phyloP scores from a whole-genome alignment of 257 asterid genomes.

The Solanum paucissectum region DNA sequence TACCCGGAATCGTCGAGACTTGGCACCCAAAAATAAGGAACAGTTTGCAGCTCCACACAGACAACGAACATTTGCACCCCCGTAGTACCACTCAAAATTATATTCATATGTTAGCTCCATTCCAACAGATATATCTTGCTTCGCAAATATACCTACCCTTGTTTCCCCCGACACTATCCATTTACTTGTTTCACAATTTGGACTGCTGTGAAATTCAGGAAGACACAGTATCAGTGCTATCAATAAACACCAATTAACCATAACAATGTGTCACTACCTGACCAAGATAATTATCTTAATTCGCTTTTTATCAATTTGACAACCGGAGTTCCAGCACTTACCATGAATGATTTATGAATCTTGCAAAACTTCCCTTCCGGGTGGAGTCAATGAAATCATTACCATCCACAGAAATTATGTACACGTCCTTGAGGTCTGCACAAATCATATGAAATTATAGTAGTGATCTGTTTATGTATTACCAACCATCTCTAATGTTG shows the following conservation, averaged over 20 bases:
- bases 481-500: no score
- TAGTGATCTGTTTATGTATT: no score
- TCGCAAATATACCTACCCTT: constrained; percentile 85
- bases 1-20: constrained; percentile 39
- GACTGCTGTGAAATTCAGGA: constrained; percentile 41
- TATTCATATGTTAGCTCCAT: constrained; percentile 73
- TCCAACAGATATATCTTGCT: constrained; percentile 54
- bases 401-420: no score
- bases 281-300: not conserved
- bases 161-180: constrained; percentile 89
- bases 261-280: not conserved
- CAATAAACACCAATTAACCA: not conserved
- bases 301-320: not conserved
- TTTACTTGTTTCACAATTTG: constrained; percentile 91
- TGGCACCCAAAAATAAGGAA: constrained; percentile 89
- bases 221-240: not conserved
- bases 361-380: no score
- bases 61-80: constrained; percentile 46
- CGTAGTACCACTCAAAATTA: constrained; percentile 92
- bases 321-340: constrained; percentile 11
- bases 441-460: no score
- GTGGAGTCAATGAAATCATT: no score
- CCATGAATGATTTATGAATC: no score
- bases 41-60: constrained; percentile 77
- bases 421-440: no score